Percentiles rank a stretch among this genome's conserved stretches.
These are phyloP conservation scores for Raphanus hybrid DNA, from an alignment of 441 rosid species.

Conservation along the genomic window DNA sequence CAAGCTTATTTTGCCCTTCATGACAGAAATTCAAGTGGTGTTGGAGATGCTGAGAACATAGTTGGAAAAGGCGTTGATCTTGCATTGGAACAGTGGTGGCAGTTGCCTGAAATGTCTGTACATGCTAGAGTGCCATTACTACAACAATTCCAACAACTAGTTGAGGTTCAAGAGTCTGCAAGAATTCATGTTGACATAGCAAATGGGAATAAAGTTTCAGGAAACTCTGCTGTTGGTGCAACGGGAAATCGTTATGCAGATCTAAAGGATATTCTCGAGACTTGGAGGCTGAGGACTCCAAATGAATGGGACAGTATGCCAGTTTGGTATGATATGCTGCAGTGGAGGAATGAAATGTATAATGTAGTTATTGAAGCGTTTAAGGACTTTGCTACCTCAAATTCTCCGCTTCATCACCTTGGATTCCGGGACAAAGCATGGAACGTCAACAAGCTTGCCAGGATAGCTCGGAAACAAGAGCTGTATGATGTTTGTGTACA, in stretches of 20 bases:
- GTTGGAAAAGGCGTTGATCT: slow-evolving; percentile 94
- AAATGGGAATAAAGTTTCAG: slow-evolving; percentile 80
- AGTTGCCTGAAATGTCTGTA: slow-evolving; percentile 95
- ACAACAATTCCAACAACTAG: slow-evolving; percentile 97
- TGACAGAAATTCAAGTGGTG: slow-evolving; percentile 79
- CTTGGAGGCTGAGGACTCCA: slow-evolving; percentile 98
- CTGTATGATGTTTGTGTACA: slow-evolving; percentile 92
- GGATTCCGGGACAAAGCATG: slow-evolving; percentile 99
- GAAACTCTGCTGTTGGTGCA: slow-evolving; percentile 63
- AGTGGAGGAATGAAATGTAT: slow-evolving; percentile 99
- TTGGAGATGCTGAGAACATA: slow-evolving; percentile 86
- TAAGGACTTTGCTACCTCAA: slow-evolving; percentile 75
- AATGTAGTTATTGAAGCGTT: slow-evolving; percentile 92
- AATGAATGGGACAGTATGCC: slow-evolving; percentile 99
- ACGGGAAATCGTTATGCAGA: slow-evolving; percentile 89
- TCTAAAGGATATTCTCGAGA: slow-evolving; percentile 97
- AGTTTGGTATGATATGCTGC: slow-evolving; percentile 95
- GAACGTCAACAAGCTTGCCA: slow-evolving; percentile 99
- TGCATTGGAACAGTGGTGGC: slow-evolving; percentile 99
- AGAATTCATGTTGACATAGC: slow-evolving; percentile 85
- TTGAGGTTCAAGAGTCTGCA: slow-evolving; percentile 98
- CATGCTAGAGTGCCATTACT: slow-evolving; percentile 94
- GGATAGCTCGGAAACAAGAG: slow-evolving; percentile 95
- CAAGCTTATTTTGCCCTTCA: slow-evolving; percentile 95
- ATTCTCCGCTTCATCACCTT: slow-evolving; percentile 93